Conservation (phyloP, 257 asterid species). For the Solanum ossicruentum region DNA sequence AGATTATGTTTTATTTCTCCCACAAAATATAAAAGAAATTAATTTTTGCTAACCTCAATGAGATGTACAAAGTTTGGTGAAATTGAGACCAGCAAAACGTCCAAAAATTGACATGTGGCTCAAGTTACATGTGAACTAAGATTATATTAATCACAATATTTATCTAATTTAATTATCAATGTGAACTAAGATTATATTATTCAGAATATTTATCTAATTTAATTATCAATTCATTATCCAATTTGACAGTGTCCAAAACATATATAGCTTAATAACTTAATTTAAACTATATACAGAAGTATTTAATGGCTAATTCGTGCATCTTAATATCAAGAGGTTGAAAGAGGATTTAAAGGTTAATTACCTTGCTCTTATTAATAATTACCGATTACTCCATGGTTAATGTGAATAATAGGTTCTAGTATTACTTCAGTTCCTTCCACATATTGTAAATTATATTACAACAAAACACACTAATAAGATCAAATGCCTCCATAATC, state of each 20-base stretch:
- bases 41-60: not conserved
- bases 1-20: not conserved
- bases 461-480: no score
- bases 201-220: not conserved
- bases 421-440: no score
- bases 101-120: not conserved
- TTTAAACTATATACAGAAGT: not conserved
- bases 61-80: not conserved
- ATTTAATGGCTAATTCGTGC: not conserved
- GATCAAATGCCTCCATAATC: not conserved
- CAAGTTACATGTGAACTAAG: not conserved
- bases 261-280: not conserved
- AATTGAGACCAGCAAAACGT: not conserved
- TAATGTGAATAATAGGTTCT: not conserved
- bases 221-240: not conserved
- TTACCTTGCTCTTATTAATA: not conserved
- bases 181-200: not conserved
- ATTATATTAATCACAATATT: not conserved
- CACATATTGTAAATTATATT: not conserved
- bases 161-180: not conserved
- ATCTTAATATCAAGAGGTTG: not conserved
- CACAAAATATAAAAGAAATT: not conserved
- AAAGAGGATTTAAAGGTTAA: not conserved
- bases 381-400: not conserved
- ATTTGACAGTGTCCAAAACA: not conserved